Evolutionary conservation across 768 basidiomycete genomes (phyloP).

Genomic region (Podaxis rugospora): DNA sequence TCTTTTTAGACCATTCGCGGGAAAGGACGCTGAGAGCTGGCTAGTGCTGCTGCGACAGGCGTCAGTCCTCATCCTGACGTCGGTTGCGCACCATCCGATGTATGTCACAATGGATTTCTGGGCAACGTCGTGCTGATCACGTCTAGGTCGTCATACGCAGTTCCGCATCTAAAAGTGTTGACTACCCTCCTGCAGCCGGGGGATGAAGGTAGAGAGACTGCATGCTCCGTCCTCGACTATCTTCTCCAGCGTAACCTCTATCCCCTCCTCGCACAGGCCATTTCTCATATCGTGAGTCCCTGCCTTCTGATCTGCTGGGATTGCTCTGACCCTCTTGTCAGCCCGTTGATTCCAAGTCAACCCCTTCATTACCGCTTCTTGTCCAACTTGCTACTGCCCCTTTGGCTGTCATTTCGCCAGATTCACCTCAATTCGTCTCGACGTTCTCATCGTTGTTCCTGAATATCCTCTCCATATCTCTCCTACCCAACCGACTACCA

Average conservation of each 20-base stretch:
- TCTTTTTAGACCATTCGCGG: constrained; percentile 2
- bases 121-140: neutral
- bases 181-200: constrained; percentile 33
- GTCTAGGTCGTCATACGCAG: constrained; percentile 43
- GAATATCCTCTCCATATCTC: constrained; percentile 64
- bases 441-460: constrained; percentile 40
- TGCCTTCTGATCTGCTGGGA: neutral
- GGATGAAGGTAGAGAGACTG: constrained; percentile 23
- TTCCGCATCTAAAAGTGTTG: constrained; percentile 47
- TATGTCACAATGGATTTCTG: constrained; percentile 26
- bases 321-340: constrained; percentile 18
- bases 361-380: constrained; percentile 45
- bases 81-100: constrained; percentile 46
- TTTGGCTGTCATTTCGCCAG: constrained; percentile 26
- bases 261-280: constrained; percentile 31
- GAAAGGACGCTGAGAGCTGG: constrained; percentile 42
- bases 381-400: constrained; percentile 40
- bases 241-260: constrained; percentile 47
- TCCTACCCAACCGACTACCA: constrained; percentile 75
- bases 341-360: constrained; percentile 56
- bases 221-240: constrained; percentile 36
- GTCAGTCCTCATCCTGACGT: constrained; percentile 44
- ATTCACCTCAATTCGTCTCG: constrained; percentile 22
- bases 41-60: constrained; percentile 52
- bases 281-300: constrained; percentile 47